Base-by-base conservation (phyloP, 176 grass and related monocot genomes). In the Luzula sylvatica region DNA sequence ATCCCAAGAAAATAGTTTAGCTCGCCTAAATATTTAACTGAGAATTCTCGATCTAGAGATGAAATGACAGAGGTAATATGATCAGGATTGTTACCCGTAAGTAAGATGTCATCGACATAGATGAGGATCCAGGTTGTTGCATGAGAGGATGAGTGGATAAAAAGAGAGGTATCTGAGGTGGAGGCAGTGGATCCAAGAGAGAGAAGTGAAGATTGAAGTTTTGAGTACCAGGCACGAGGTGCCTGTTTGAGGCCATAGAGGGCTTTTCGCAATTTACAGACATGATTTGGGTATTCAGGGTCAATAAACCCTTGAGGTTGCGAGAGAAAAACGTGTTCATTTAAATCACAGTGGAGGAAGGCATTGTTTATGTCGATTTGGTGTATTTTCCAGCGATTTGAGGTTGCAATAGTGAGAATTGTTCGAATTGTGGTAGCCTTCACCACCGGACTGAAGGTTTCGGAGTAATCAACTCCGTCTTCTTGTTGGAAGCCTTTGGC, bases 401-500 rank as follows among this genome's bases (percentile, higher is more conserved):
- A 53, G 14, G 41, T 2, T 4, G 3, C 23, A 11, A 56, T 3
- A 13, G 38, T 5, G 12, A 69, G 35, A 26, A 29, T 2, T 0
- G 20, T 3, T 1, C 16, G 7, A 8, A 69, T 20, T n/a, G 22
- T 56, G n/a, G 25, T n/a, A 0, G 23, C 29, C 14, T 47, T 56
- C 8, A 57, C 3, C 6, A 48, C 43, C 4, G 67, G 55, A 0
- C 42, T 60, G 14, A 41, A 71, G 2, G 43, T 61, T 0, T 56
- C 39, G 28, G 7, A 0, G 11, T 45, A 69, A 28, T 69, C 52
- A 14, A 57, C 2, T 8, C 2, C 39, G 11, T 56, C 9, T 4
- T 35, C 2, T 27, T 58, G 38, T 17, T 55, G 14, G 11, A 56
- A 69, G 5, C 66, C 38, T 29, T 69, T 69, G 3, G 64, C 47